Base-by-base conservation (phyloP, 345 rosid species). In the Arabidopsis thaliana region DNA sequence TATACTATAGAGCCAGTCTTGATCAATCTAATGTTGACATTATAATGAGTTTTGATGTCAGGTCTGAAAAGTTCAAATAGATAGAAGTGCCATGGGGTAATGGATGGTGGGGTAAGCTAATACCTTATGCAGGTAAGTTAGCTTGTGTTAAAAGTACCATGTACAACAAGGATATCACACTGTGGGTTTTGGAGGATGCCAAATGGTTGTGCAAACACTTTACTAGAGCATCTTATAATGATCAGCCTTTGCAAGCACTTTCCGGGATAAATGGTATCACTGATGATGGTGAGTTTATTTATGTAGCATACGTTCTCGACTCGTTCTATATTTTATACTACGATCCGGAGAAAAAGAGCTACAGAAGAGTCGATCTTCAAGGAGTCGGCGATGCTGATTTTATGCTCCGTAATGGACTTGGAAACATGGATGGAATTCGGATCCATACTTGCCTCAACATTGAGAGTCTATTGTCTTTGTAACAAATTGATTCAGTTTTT, bases 171-270 rank as follows among this genome's bases (percentile, higher is more conserved):
- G 20, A 14, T 14, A 44, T 44, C 22, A 44, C 7, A 62, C 8
- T 62, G 20, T 62, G 51, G 67, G 16, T 62, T 42, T 62, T 62
- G 67, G 51, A 62, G 37, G 67, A 62, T 62, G 37, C 51, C 7
- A 8, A 62, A 5, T 61, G 50, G 66, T 61, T 32, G 49, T 12
- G 22, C 32, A 13, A 9, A 28, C 20, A 16, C 13, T 63, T 25
- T 44, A 44, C 22, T 44, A 7, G 0, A 44, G 20, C 49, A 44
- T 2, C 7, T 2, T 28, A 28, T 16, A 16, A 16, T 28, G 32
- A 28, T 28, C 32, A 28, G 32, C 32, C 32, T 14, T 14, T 44
- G 49, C 14, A 44, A 44, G 0, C 8, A 28, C 32, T 4, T n/a
- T 14, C 20, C 49, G 3, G 20, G 14, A 5, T 44, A 14, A 5